phyloP scores from a whole-genome alignment of 2,329 filamentous ascomycete species.

The Nemania bipapillata region DNA sequence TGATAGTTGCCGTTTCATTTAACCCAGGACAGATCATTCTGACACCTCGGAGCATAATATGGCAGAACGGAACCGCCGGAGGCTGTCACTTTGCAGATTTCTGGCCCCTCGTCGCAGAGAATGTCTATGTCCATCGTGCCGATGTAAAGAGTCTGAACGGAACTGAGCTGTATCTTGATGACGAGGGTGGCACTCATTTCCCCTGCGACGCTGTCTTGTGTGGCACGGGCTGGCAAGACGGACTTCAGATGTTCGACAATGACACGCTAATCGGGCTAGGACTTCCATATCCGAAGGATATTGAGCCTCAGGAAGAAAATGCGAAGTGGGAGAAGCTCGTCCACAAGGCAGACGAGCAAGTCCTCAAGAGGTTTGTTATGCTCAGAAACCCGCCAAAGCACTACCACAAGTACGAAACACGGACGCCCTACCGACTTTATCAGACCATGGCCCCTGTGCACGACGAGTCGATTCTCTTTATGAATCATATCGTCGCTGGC shows the following conservation, averaged over 20 bases:
- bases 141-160: conserved; percentile 38
- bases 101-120: conserved; percentile 44
- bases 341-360: conserved; percentile 39
- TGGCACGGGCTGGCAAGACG: conserved; percentile 45
- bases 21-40: conserved; percentile 12
- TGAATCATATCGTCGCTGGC: conserved; percentile 43
- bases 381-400: conserved; percentile 45
- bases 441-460: conserved; percentile 44
- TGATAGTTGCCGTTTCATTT: conserved; percentile 5
- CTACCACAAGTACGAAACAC: conserved; percentile 40
- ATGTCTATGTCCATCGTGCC: conserved; percentile 40
- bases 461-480: conserved; percentile 46
- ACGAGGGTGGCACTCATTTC: conserved; percentile 38
- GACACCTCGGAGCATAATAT: conserved; percentile 42
- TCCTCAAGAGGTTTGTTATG: conserved; percentile 43
- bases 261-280: conserved; percentile 40
- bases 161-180: conserved; percentile 37
- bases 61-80: conserved; percentile 46
- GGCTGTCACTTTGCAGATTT: conserved; percentile 47
- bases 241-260: conserved; percentile 44
- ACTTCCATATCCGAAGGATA: conserved; percentile 39
- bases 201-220: conserved; percentile 45
- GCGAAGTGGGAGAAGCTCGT: conserved; percentile 44
- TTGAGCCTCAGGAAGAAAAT: conserved; percentile 36
- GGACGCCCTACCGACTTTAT: conserved; percentile 45